Conservation (phyloP, 352 stramenopile genomes). For the Phytopythium sindhum region DNA sequence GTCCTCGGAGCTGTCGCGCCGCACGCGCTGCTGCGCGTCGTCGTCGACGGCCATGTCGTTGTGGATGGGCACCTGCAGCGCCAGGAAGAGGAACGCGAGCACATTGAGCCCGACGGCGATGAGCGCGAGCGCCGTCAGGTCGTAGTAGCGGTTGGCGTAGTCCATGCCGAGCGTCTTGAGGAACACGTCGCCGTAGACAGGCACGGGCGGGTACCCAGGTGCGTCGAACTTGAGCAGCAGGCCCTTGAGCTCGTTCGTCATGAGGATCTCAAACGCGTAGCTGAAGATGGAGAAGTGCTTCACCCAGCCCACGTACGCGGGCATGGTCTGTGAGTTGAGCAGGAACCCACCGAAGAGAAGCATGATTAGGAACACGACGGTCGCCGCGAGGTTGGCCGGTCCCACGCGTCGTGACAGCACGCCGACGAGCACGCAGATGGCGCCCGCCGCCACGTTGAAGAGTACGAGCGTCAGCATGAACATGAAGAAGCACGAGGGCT, state of each 20-base stretch:
- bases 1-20: background rate
- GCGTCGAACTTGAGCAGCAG: slow-evolving; percentile 77
- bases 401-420: slow-evolving; percentile 61
- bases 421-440: slow-evolving; percentile 72
- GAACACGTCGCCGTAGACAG: slow-evolving; percentile 81
- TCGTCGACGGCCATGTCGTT: slow-evolving; percentile 25
- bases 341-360: slow-evolving; percentile 87
- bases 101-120: slow-evolving; percentile 53
- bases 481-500: slow-evolving; percentile 49
- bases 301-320: slow-evolving; percentile 54
- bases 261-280: slow-evolving; percentile 86
- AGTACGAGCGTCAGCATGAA: slow-evolving; percentile 74
- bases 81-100: slow-evolving; percentile 62
- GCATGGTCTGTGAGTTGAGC: slow-evolving; percentile 83
- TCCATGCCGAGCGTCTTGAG: slow-evolving; percentile 83
- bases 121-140: slow-evolving; percentile 47
- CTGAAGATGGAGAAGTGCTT: slow-evolving; percentile 84
- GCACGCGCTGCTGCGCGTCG: background rate
- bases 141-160: slow-evolving; percentile 72
- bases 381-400: slow-evolving; percentile 68
- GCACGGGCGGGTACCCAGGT: slow-evolving; percentile 66
- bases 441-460: slow-evolving; percentile 75
- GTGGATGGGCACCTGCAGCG: slow-evolving; percentile 58
- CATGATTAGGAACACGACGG: slow-evolving; percentile 76
- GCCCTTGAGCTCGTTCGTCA: slow-evolving; percentile 79